Evolutionary conservation across 768 basidiomycete genomes (phyloP), one percentile per base, ranked within the genome.

Genomic region (Cubamyces lactineus): DNA sequence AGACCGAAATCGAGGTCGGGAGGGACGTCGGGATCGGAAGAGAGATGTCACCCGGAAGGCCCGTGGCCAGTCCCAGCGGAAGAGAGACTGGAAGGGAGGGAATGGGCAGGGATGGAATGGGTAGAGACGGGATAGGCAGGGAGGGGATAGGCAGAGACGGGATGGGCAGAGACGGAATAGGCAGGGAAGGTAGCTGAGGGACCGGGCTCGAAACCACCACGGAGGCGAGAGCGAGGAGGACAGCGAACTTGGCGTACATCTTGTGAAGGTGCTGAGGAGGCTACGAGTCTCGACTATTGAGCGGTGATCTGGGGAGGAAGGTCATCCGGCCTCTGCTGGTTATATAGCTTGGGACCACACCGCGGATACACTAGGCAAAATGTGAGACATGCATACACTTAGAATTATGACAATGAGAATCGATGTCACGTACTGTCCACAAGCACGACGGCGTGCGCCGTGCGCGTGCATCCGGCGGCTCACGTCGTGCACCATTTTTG

Each of bases 241-340:
- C 47, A 30, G 43, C 41, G 50, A 62, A n/a, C 50, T 62, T 62
- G 55, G 60, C n/a, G 53, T 46, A 40, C 61, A 62, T 62, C 34
- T 46, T 46, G 23, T 24, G 9, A 34, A 5, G 41, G 24, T 28
- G 52, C 46, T 54, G 34, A 38, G 53, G 42, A 19, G 48, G 41
- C 38, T 62, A 38, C 42, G 30, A 30, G 43, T 46, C 2, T 42
- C 23, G 46, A 39, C 40, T 38, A 45, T 21, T 42, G 59, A 40
- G 59, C 39, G 39, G 2, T 62, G 54, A 49, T 51, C 61, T 62
- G 55, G 38, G 55, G 61, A 40, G 26, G 15, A 7, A 17, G 48
- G 34, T 30, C 43, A 8, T 8, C 24, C 24, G 11, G 5, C n/a
- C 19, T 21, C 5, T 24, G 42, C 19, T 21, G 42, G 9, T 57